These are phyloP conservation scores for Achaetomium macrosporum DNA, from an alignment of 2,329 filamentous ascomycete species.

Conservation along the genomic window DNA sequence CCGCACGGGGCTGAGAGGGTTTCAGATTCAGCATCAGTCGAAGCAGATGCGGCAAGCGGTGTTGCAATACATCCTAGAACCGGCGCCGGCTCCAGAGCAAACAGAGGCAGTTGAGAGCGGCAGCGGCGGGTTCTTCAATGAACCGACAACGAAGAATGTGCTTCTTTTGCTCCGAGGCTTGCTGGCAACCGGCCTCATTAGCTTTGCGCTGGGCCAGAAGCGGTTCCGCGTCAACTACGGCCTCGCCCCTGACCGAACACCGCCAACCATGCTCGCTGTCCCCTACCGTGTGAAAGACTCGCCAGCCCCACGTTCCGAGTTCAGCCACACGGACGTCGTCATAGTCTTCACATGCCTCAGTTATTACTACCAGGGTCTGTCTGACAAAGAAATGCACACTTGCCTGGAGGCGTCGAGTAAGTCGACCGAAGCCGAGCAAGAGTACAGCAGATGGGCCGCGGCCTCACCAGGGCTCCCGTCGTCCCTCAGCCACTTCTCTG, in stretches of 20 bases:
- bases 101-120: constrained; percentile 32
- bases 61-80: constrained; percentile 37
- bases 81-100: constrained; percentile 26
- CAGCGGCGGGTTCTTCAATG: constrained; percentile 32
- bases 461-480: constrained; percentile 43
- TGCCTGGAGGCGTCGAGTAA: constrained; percentile 45
- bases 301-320: constrained; percentile 58
- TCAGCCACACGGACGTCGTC: constrained; percentile 60
- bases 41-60: constrained; percentile 24
- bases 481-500: constrained; percentile 40
- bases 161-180: constrained; percentile 58
- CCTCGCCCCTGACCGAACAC: constrained; percentile 43
- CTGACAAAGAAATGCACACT: constrained; percentile 41
- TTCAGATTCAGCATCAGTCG: constrained; percentile 36
- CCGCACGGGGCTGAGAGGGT: constrained; percentile 38
- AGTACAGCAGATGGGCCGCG: constrained; percentile 47
- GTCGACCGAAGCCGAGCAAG: constrained; percentile 49
- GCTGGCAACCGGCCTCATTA: constrained; percentile 52
- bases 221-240: constrained; percentile 64
- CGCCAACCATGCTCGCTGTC: constrained; percentile 45
- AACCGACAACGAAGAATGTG: constrained; percentile 31
- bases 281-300: constrained; percentile 60
- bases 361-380: constrained; percentile 61
- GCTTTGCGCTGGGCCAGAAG: constrained; percentile 55
- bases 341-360: constrained; percentile 60